A percentile compares a stretch with the other conserved stretches of the same genome.
Evolutionary conservation across 371 early-diverging fungal species (phyloP).

Genomic region (Circinella minor): DNA sequence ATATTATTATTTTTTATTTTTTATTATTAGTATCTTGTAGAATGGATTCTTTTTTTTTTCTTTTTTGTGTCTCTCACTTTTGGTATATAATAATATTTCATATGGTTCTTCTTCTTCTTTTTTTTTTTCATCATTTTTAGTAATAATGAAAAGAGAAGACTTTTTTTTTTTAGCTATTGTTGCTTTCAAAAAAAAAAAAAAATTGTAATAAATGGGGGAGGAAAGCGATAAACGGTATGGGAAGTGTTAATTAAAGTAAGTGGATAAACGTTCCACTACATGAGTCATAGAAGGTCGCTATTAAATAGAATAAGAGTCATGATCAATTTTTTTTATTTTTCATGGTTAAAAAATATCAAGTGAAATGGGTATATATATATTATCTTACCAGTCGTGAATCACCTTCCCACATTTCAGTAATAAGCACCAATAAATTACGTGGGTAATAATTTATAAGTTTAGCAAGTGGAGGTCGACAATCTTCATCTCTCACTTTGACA

Average conservation of each 20-base stretch:
- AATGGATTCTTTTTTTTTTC: no score
- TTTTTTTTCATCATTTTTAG: no score
- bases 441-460: conserved; percentile 63
- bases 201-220: background rate
- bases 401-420: conserved; percentile 79
- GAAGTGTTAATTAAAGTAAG: conserved; percentile 55
- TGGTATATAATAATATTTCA: no score
- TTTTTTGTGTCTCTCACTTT: no score
- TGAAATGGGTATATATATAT: background rate
- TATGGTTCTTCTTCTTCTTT: no score
- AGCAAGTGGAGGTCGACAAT: conserved; percentile 63
- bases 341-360: no score
- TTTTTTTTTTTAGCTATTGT: no score
- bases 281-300: conserved; percentile 71
- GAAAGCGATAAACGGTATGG: background rate
- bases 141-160: no score
- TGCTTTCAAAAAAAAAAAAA: no score
- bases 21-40: no score
- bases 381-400: conserved; percentile 53
- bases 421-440: conserved; percentile 57
- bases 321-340: no score
- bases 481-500: conserved; percentile 62
- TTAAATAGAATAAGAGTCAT: background rate
- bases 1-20: no score
- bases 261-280: conserved; percentile 64